A percentile compares a stretch with the other conserved stretches of the same genome.
Evolutionary conservation across 257 asterid species (phyloP).

Genomic region (Anisodus acutangulus): DNA sequence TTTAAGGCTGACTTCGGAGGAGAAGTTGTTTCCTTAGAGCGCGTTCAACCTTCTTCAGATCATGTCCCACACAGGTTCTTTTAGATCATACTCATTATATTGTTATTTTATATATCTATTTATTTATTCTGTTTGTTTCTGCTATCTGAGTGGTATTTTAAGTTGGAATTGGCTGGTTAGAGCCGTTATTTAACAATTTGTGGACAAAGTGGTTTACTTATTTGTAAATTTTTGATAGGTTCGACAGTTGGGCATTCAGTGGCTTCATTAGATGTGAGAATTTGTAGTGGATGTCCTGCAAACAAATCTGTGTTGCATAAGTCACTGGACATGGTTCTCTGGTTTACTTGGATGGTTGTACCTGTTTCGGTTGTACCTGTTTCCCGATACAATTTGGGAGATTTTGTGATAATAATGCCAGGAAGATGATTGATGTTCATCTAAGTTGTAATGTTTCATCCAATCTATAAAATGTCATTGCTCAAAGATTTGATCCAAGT

Average conservation of each 20-base stretch:
- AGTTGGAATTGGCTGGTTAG: constrained; percentile 6
- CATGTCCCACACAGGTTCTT: constrained; percentile 96
- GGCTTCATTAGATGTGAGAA: constrained; percentile 20
- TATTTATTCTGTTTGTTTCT: neutral
- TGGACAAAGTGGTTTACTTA: neutral
- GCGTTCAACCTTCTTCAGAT: constrained; percentile 92
- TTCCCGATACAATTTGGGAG: neutral
- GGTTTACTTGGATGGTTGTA: constrained; percentile 17
- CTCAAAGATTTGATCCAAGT: neutral
- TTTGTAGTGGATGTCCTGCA: constrained; percentile 15
- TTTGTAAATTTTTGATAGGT: neutral
- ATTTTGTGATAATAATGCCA: neutral
- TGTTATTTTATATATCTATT: neutral
- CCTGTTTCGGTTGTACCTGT: constrained; percentile 1
- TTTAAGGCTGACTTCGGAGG: constrained; percentile 98
- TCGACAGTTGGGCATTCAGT: neutral
- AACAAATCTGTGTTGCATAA: constrained; percentile 16
- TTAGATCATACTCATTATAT: constrained; percentile 23
- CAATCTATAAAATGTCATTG: constrained; percentile 6
- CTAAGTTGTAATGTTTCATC: neutral
- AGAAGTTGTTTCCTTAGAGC: constrained; percentile 78
- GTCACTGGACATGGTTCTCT: neutral
- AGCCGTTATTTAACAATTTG: neutral
- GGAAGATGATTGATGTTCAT: constrained; percentile 15
- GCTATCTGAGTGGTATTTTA: neutral